Percentiles rank a stretch among this genome's conserved stretches.
These are phyloP conservation scores for Colletotrichum magnum DNA, from an alignment of 2,329 filamentous ascomycete genomes.

Conservation along the genomic window DNA sequence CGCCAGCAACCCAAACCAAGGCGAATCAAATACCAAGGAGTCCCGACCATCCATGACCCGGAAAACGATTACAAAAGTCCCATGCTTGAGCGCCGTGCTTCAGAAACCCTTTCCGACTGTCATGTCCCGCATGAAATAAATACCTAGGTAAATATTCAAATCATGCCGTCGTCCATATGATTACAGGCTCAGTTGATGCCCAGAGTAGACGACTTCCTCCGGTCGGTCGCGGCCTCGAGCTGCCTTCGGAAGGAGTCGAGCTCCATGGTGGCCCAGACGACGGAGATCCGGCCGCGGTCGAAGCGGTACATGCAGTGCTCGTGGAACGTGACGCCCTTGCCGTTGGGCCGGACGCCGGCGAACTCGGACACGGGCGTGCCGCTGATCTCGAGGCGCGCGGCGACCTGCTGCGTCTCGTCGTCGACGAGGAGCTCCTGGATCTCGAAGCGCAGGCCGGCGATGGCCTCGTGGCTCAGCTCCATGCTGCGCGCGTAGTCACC, in stretches of 20 bases:
- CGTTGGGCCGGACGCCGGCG: conserved; percentile 48
- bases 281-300: conserved; percentile 49
- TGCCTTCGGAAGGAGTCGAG: conserved; percentile 45
- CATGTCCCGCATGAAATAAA: background rate
- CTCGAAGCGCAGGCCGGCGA: conserved; percentile 46
- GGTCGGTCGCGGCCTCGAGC: conserved; percentile 8
- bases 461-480: conserved; percentile 45
- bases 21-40: background rate
- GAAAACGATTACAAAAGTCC: background rate
- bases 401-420: conserved; percentile 49
- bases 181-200: conserved; percentile 27
- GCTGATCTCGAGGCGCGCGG: conserved; percentile 48
- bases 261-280: conserved; percentile 53
- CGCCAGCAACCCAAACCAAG: too few species aligned
- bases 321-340: conserved; percentile 46
- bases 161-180: too few species aligned
- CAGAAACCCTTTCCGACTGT: background rate
- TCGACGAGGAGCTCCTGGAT: conserved; percentile 50
- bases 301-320: conserved; percentile 54
- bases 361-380: conserved; percentile 48
- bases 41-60: background rate
- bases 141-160: background rate
- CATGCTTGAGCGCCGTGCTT: background rate
- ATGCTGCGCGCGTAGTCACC: conserved; percentile 49
- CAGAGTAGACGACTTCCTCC: conserved; percentile 32